Evolutionary conservation across 768 basidiomycete species (phyloP).

Genomic region (Boletus huronensis): DNA sequence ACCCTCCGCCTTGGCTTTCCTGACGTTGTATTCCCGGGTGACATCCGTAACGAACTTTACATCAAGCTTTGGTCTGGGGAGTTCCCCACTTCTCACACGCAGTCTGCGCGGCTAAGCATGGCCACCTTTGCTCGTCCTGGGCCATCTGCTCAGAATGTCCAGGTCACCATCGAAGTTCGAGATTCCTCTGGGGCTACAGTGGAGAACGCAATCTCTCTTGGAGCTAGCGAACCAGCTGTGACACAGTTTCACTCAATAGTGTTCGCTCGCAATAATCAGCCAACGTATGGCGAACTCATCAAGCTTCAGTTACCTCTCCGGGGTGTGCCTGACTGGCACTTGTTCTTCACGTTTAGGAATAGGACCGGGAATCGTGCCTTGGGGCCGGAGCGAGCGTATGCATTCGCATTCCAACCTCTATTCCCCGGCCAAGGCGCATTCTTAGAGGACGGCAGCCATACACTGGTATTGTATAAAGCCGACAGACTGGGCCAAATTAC

Average conservation of each 20-base stretch:
- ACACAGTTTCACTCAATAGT: slow-evolving; percentile 88
- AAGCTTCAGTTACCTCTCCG: slow-evolving; percentile 76
- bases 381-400: slow-evolving; percentile 73
- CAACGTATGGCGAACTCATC: slow-evolving; percentile 90
- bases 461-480: slow-evolving; percentile 77
- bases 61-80: slow-evolving; percentile 95
- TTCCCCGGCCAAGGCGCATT: slow-evolving; percentile 74
- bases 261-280: slow-evolving; percentile 81
- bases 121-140: slow-evolving; percentile 59
- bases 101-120: slow-evolving; percentile 55
- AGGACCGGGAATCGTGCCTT: slow-evolving; percentile 50
- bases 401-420: slow-evolving; percentile 89
- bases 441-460: slow-evolving; percentile 87
- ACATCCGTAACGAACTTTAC: slow-evolving; percentile 91
- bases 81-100: slow-evolving; percentile 56
- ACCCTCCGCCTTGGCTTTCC: slow-evolving; percentile 91
- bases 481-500: slow-evolving; percentile 63
- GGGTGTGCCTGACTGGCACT: slow-evolving; percentile 74
- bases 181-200: slow-evolving; percentile 65
- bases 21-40: slow-evolving; percentile 92
- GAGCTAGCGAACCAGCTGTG: slow-evolving; percentile 79
- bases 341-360: slow-evolving; percentile 93
- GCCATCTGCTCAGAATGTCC: slow-evolving; percentile 55
- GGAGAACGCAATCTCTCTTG: slow-evolving; percentile 73
- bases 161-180: slow-evolving; percentile 88